Evolutionary conservation across 257 asterid genomes (phyloP).

Genomic region (Galeopsis tetrahit): DNA sequence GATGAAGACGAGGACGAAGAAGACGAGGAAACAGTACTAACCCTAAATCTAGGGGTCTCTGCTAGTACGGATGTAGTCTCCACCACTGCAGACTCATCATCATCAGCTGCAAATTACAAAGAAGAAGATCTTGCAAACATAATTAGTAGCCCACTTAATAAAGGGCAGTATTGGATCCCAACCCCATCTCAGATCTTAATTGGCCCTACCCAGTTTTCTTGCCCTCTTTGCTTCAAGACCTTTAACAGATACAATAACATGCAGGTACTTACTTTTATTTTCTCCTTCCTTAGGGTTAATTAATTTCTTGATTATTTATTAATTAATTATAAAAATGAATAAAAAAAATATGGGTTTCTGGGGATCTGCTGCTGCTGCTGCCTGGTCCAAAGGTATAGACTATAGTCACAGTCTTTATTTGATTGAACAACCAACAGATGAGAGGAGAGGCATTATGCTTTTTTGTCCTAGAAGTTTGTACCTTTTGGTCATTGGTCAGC

Average conservation of each 20-base stretch:
- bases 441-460: conserved; percentile 48
- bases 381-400: conserved; percentile 50
- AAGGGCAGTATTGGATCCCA: conserved; percentile 67
- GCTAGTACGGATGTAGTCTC: conserved; percentile 34
- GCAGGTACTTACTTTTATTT: conserved; percentile 41
- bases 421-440: conserved; percentile 65
- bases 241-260: conserved; percentile 66
- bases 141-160: conserved; percentile 56
- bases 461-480: conserved; percentile 81
- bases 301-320: background rate
- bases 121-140: conserved; percentile 42
- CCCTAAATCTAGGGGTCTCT: conserved; percentile 63
- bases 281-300: too few species aligned
- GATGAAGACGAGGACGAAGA: conserved; percentile 30
- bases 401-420: conserved; percentile 51
- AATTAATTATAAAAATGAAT: conserved; percentile 16
- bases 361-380: conserved; percentile 77
- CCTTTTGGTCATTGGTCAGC: conserved; percentile 35
- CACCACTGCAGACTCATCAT: conserved; percentile 12
- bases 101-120: background rate
- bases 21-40: conserved; percentile 37
- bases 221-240: conserved; percentile 67
- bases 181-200: conserved; percentile 66
- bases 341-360: conserved; percentile 40
- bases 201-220: conserved; percentile 66